A percentile compares a stretch with the other conserved stretches of the same genome.
phyloP scores from a whole-genome alignment of 106 monocot species.

The Iris macrosiphon region DNA sequence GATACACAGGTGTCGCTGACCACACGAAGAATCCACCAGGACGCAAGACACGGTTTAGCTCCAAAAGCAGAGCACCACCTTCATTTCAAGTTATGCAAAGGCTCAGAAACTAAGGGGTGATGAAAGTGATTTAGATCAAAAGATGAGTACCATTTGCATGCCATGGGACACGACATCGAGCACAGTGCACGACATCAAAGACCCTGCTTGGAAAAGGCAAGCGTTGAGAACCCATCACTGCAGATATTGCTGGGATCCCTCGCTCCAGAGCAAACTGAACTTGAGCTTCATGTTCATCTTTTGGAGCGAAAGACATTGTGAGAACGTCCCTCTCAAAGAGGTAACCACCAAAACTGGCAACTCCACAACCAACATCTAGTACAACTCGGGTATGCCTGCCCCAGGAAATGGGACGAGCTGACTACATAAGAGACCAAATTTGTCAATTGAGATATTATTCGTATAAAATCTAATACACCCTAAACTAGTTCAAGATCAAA shows the following conservation, averaged over 20 bases:
- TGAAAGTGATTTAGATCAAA: not conserved
- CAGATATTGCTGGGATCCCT: constrained; percentile 94
- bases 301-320: constrained; percentile 92
- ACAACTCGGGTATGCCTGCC: constrained; percentile 78
- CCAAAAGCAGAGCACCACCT: constrained; percentile 85
- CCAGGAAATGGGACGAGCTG: constrained; percentile 59
- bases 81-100: constrained; percentile 1
- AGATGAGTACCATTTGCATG: constrained; percentile 58
- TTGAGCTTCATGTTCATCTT: constrained; percentile 97
- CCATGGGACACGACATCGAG: constrained; percentile 96
- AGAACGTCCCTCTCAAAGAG: constrained; percentile 86
- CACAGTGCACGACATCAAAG: constrained; percentile 88
- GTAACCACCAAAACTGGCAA: constrained; percentile 91
- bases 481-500: too few relatives aligned
- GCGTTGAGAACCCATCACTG: constrained; percentile 93
- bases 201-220: constrained; percentile 74
- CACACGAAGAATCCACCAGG: constrained; percentile 94
- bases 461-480: too few relatives aligned
- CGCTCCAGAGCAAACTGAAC: constrained; percentile 91
- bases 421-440: too few relatives aligned
- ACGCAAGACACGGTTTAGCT: constrained; percentile 78
- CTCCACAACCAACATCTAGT: constrained; percentile 94
- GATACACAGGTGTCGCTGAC: constrained; percentile 98
- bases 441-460: too few relatives aligned
- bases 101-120: not conserved